Base-by-base conservation (phyloP, 164 flowering plant species). In the Piper longum region DNA sequence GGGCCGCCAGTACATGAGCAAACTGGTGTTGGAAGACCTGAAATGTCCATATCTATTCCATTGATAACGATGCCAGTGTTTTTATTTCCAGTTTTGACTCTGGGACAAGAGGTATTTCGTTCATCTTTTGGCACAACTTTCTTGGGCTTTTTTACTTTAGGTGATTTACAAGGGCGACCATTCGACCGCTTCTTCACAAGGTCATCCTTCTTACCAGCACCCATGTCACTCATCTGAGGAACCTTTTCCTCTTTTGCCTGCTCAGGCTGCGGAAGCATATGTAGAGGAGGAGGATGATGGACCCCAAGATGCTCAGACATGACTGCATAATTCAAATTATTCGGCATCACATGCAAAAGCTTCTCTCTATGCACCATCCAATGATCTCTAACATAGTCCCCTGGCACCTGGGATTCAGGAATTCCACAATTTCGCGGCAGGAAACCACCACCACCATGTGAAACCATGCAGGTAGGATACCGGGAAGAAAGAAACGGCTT, bases 1-100 rank as follows among this genome's bases (percentile, higher is more conserved):
- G 91, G 84, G 43, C 74, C 36, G 65, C 91, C 91, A 41, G 95
- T 87, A 62, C 97, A 89, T 1, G 97, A 85, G 74, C 97, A 89
- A 57, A 87, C 80, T 0, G 97, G 97, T 58, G 82, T 84, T 0
- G 97, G 95, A 54, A 89, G 82, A 16, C 95, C 82, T 0, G 88
- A 76, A 56, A 89, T 81, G 71, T 89, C 91, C 85, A 89, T 71
- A 64, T 82, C 83, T 43, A 84, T 74, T 41, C 97, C 97, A 71
- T 90, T 87, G 51, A 89, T 82, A 0, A 83, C 81, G 44, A 85
- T 74, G 48, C 81, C 90, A 61, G 78, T 56, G 60, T 66, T 85
- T 76, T 80, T 84, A 76, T 77, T 87, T 1, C 72, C 73, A 54
- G 79, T 66, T 69, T 79, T 87, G 19, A 75, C 78, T 62, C 83